A percentile compares a stretch with the other conserved stretches of the same genome.
Conservation (phyloP, 129 eudicot species). For the Flaveria trinervia region DNA sequence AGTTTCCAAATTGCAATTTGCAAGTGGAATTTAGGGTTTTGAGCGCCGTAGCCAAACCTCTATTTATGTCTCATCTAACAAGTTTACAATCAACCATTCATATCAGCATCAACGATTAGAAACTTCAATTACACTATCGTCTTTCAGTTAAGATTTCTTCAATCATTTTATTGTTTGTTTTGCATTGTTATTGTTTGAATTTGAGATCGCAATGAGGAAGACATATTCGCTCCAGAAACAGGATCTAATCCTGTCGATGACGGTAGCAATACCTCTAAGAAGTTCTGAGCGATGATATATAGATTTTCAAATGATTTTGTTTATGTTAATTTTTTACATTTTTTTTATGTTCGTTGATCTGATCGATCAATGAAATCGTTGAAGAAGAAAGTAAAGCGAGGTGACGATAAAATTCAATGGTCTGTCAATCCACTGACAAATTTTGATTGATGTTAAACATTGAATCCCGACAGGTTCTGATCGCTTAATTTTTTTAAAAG, state of each 20-base stretch:
- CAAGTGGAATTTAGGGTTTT: conserved; percentile 26
- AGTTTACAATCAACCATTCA: neutral
- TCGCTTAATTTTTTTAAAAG: conserved; percentile 37
- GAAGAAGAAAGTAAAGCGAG: conserved; percentile 33
- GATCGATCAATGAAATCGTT: too few relatives aligned
- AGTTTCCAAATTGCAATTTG: neutral
- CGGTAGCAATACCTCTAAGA: conserved; percentile 78
- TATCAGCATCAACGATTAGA: neutral
- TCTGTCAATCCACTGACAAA: conserved; percentile 72
- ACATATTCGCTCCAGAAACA: conserved; percentile 44
- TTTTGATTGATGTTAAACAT: conserved; percentile 46
- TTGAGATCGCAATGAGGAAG: conserved; percentile 29
- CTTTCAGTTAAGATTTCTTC: neutral
- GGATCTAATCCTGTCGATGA: conserved; percentile 39
- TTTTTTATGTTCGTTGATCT: too few relatives aligned
- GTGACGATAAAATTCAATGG: conserved; percentile 69
- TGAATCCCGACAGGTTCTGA: conserved; percentile 86
- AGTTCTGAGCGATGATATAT: conserved; percentile 62
- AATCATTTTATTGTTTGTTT: neutral
- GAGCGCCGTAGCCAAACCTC: conserved; percentile 11
- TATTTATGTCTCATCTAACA: conserved; percentile 26
- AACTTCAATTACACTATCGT: too few relatives aligned
- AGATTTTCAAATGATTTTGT: neutral
- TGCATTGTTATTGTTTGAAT: neutral
- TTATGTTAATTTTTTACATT: too few relatives aligned